These are phyloP conservation scores for Fusarium foetens DNA, from an alignment of 2,329 filamentous ascomycete species.

Conservation along the genomic window DNA sequence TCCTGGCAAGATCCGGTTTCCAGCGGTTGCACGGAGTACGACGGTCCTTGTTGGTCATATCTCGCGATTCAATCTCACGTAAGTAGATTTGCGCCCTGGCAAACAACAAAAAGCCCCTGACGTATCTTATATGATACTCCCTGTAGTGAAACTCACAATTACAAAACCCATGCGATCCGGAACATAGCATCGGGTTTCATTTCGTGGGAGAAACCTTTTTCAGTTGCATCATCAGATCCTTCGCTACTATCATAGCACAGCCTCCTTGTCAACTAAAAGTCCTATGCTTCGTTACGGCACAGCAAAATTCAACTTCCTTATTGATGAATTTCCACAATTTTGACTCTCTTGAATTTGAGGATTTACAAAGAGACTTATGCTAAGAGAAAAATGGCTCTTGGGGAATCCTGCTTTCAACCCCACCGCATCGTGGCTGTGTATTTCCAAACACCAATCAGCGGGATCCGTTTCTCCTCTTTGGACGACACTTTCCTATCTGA, in stretches of 20 bases:
- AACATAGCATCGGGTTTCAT: background rate
- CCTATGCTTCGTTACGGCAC: conserved; percentile 21
- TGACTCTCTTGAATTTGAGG: background rate
- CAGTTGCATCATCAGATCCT: background rate
- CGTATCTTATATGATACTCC: background rate
- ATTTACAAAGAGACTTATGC: background rate
- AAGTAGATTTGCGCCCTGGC: background rate
- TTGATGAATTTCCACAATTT: background rate
- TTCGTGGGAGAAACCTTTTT: background rate
- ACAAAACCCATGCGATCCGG: background rate
- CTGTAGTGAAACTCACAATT: conserved; percentile 8
- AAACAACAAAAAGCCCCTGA: background rate
- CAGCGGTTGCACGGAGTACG: background rate
- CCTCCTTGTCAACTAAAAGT: conserved; percentile 14
- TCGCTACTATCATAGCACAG: conserved; percentile 5
- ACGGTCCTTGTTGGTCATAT: background rate
- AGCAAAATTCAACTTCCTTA: conserved; percentile 14
- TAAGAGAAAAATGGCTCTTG: background rate
- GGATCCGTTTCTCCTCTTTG: background rate
- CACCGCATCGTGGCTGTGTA: conserved; percentile 32
- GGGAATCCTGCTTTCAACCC: conserved; percentile 13
- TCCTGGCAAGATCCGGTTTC: background rate
- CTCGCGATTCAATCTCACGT: conserved; percentile 2
- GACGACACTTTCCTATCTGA: background rate
- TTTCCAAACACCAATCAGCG: conserved; percentile 9